Percentiles rank a stretch among this genome's conserved stretches.
These are phyloP conservation scores for Eucalyptus guilfoylei DNA, from an alignment of 345 rosid species.

Conservation along the genomic window DNA sequence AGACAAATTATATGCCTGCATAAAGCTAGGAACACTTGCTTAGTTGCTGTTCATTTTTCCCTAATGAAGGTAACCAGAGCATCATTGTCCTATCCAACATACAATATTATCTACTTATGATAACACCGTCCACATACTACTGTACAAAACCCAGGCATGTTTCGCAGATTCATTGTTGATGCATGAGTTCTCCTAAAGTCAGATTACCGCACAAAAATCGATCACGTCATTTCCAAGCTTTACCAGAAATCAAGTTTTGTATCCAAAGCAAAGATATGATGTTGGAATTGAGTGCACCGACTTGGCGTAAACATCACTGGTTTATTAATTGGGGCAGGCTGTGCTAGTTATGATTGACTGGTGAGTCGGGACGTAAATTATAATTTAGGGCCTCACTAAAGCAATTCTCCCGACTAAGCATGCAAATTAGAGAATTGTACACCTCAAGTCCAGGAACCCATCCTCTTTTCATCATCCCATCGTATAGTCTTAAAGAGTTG, in stretches of 20 bases:
- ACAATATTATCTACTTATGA: neutral
- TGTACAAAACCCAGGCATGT: neutral
- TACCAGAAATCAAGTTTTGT: neutral
- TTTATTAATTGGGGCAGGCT: no score
- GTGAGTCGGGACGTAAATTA: no score
- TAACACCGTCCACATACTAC: neutral
- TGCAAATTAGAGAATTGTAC: no score
- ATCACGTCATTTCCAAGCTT: rapidly evolving
- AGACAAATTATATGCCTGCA: slow-evolving; percentile 80
- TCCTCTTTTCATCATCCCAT: slow-evolving; percentile 83
- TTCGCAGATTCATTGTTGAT: neutral
- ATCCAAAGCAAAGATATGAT: neutral
- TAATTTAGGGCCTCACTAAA: no score
- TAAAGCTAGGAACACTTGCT: neutral
- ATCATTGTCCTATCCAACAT: neutral
- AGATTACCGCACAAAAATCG: neutral
- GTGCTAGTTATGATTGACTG: no score
- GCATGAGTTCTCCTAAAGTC: neutral
- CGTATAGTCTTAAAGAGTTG: slow-evolving; percentile 67
- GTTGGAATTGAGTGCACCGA: neutral
- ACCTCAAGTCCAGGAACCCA: slow-evolving; percentile 18
- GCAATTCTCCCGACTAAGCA: no score
- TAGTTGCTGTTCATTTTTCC: neutral
- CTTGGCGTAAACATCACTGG: neutral
- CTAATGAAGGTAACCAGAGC: neutral